Evolutionary conservation across 2,329 filamentous ascomycete genomes (phyloP), one percentile per base, ranked within the genome.

Genomic region (Ophiosphaerella korrae): DNA sequence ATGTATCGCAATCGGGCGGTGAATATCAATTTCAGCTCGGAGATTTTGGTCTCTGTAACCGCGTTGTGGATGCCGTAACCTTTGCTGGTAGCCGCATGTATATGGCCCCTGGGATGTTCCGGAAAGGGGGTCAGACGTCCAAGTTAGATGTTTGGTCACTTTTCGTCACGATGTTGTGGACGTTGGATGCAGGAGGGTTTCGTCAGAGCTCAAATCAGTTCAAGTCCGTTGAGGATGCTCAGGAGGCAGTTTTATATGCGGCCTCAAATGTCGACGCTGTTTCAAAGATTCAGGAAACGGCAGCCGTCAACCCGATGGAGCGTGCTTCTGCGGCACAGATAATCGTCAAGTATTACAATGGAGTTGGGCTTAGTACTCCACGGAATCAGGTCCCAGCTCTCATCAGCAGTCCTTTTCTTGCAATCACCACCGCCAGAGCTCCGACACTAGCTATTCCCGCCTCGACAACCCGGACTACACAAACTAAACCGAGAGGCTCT

Each of bases 111-210:
- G 62, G 63, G 47, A 29, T 50, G n/a, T 31, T 26, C 34, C 16
- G 2, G 24, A 26, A 43, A 7, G n/a, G 2, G 9, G 11, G 32
- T 13, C 61, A 64, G 32, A 63, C 58, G n/a, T 21, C 38, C 8
- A 63, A 64, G 33, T 37, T 56, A 23, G 63, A 66, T 45, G 45
- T 64, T 33, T 65, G 57, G 60, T 54, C 57, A 2, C 46, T 66
- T 18, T 62, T 67, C 64, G 37, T 68, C 58, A 50, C 66, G 16
- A 40, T 53, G 21, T 18, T 34, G 33, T 48, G 29, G 7, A 23
- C 24, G 34, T 14, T 52, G 21, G 35, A 52, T 23, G 38, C 26
- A 29, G n/a, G 21, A n/a, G 16, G 18, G 33, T 52, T 47, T 45
- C 44, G 39, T 29, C 38, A 43, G 29, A 31, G 7, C 26, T 48